Evolutionary conservation across 805 yeast species (phyloP).

Genomic region (Danielozyma ontarioensis): DNA sequence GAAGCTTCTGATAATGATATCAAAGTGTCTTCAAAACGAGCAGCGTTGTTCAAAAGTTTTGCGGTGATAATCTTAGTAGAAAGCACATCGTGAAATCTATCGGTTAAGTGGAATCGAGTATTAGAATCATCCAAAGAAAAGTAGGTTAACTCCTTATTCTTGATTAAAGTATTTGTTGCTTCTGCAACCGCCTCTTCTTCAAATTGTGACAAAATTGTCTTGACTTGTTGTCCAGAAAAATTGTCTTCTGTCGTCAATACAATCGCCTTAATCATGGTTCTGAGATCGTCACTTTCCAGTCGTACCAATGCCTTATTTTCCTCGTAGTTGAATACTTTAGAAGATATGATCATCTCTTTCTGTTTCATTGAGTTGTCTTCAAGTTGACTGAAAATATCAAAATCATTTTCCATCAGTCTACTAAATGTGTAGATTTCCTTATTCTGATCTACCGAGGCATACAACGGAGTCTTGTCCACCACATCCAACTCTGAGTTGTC

Average conservation of each 20-base stretch:
- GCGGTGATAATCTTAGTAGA: constrained; percentile 31
- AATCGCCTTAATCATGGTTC: constrained; percentile 47
- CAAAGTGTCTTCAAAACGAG: constrained; percentile 40
- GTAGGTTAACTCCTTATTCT: constrained; percentile 51
- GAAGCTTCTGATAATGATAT: constrained; percentile 34
- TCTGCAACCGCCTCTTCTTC: constrained; percentile 44
- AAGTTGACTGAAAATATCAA: constrained; percentile 34
- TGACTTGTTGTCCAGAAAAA: constrained; percentile 44
- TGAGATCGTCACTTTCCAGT: constrained; percentile 26
- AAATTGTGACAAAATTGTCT: constrained; percentile 37
- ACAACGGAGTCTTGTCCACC: constrained; percentile 34
- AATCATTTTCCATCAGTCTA: constrained; percentile 17
- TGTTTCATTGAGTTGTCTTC: constrained; percentile 66
- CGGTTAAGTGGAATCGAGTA: constrained; percentile 53
- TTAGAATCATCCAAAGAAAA: constrained; percentile 33
- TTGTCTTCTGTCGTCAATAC: constrained; percentile 49
- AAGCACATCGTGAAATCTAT: constrained; percentile 39
- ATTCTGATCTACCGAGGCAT: constrained; percentile 42
- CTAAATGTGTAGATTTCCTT: constrained; percentile 39
- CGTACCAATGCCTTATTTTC: constrained; percentile 5
- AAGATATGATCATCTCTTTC: constrained; percentile 52
- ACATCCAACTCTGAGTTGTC: constrained; percentile 32
- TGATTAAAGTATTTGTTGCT: constrained; percentile 49
- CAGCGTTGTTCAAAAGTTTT: constrained; percentile 41
- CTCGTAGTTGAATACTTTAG: constrained; percentile 39